A percentile compares a stretch with the other conserved stretches of the same genome.
Evolutionary conservation across 371 early-diverging fungal genomes (phyloP).

Genomic region (Sporodiniella umbellata): DNA sequence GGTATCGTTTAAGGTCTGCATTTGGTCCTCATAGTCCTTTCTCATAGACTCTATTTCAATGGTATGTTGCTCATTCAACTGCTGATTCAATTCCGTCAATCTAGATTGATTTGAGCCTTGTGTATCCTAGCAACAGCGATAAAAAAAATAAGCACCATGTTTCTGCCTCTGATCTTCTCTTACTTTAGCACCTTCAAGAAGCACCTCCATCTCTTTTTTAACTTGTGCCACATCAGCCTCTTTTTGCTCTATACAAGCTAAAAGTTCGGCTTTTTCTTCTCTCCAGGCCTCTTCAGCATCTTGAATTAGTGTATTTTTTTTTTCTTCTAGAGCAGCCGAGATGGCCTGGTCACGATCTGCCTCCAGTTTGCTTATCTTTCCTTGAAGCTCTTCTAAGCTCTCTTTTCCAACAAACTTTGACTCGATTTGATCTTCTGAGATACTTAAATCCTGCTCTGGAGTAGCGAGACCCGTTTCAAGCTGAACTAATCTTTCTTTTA

Average conservation of each 20-base stretch:
- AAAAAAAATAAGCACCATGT: not conserved
- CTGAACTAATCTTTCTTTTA: conserved; percentile 13
- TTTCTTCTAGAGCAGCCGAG: conserved; percentile 11
- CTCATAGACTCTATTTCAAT: conserved; percentile 12
- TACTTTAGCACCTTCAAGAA: conserved; percentile 26
- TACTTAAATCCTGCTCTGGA: conserved; percentile 6
- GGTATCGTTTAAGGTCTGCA: conserved; percentile 13
- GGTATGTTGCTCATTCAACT: conserved; percentile 20
- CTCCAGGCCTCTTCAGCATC: conserved; percentile 21
- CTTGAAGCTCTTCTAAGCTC: not conserved
- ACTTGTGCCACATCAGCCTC: conserved; percentile 16
- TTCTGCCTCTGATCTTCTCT: conserved; percentile 20
- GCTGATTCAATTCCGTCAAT: conserved; percentile 17
- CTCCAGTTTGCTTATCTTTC: conserved; percentile 1
- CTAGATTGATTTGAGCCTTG: conserved; percentile 26
- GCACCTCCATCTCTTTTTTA: conserved; percentile 25
- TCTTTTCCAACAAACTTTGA: not conserved
- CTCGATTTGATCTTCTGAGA: conserved; percentile 2
- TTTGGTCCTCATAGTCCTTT: conserved; percentile 18
- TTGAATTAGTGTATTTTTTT: conserved; percentile 17
- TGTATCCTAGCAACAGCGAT: too few relatives aligned
- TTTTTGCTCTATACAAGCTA: conserved; percentile 13
- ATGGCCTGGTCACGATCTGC: conserved; percentile 6
- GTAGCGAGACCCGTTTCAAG: conserved; percentile 22
- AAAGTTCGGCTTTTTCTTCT: conserved; percentile 23